phyloP scores from a whole-genome alignment of 495 filamentous ascomycete species.

The Penicillium psychrofluorescens region DNA sequence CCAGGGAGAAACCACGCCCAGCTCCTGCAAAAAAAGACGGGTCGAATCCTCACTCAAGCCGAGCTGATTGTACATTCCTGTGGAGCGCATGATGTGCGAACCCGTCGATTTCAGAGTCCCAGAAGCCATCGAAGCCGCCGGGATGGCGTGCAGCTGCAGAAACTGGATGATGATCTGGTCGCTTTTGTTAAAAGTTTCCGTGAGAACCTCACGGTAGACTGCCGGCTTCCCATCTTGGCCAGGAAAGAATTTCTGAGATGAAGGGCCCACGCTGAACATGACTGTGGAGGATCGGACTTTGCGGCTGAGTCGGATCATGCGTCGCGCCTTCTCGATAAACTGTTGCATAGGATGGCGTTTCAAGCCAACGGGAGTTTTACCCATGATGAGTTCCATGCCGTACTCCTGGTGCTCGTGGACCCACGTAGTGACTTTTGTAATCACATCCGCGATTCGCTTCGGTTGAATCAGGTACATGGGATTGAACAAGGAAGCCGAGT shows the following conservation, averaged over 20 bases:
- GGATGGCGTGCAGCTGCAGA: constrained; percentile 52
- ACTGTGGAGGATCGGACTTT: constrained; percentile 51
- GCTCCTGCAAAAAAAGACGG: constrained; percentile 73
- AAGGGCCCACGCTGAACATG: constrained; percentile 46
- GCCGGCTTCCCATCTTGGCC: constrained; percentile 21
- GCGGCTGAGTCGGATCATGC: constrained; percentile 61
- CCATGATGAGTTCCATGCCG: constrained; percentile 19
- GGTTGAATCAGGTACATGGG: constrained; percentile 42
- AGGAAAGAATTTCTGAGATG: constrained; percentile 30
- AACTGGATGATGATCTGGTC: constrained; percentile 61
- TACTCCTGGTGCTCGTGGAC: constrained; percentile 51
- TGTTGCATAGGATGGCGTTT: constrained; percentile 34
- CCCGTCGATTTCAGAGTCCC: constrained; percentile 52
- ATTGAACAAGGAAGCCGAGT: constrained; percentile 36
- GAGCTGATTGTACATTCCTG: constrained; percentile 58
- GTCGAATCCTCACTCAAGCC: constrained; percentile 48
- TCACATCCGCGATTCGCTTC: constrained; percentile 31
- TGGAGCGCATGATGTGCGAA: constrained; percentile 64
- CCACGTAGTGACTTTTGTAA: constrained; percentile 47
- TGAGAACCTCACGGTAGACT: constrained; percentile 35
- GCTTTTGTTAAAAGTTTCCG: constrained; percentile 24
- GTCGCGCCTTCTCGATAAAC: constrained; percentile 61
- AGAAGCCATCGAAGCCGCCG: constrained; percentile 43
- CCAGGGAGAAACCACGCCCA: constrained; percentile 77
- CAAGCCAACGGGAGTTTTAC: constrained; percentile 8